Evolutionary conservation across 345 rosid genomes (phyloP), one percentile per base, ranked within the genome.

Genomic region (Moricandia moricandioides): DNA sequence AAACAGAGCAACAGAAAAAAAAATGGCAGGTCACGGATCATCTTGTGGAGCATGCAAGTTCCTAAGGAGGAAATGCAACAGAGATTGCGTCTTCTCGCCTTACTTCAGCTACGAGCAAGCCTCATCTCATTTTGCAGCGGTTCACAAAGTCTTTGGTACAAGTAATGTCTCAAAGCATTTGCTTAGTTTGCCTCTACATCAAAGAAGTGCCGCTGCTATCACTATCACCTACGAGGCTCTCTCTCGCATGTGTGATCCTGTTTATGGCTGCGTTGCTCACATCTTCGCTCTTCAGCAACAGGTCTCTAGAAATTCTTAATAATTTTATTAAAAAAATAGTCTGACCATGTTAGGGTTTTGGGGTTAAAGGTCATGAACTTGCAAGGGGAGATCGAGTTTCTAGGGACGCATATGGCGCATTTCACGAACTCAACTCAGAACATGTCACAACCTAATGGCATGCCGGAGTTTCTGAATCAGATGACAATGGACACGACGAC

Each of bases 1-100:
- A 67, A 34, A 47, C 71, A 58, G 12, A 75, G 30, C 27, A 14
- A 8, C 27, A 14, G 8, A 65, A 7, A n/a, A 10, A 58, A 13
- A 51, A 35, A 76, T 76, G 79, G 74, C 57, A 69, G 47, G 52
- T 52, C 79, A 62, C 5, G 84, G 89, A 30, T 78, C 86, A 55
- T 87, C 90, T 0, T 87, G 90, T 65, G 90, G 90, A 45, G 90
- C 90, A 29, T 87, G 90, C 85, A 87, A 87, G 77, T 87, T 87
- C 67, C 79, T 87, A 62, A 70, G 90, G 67, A 56, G 90, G 30
- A 87, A 85, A 39, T 87, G 90, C 66, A 84, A 80, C 24, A 34
- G 66, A 14, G 88, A 83, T n/a, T 87, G 90, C 40, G 72, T 85
- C 21, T 87, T 87, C 37, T 61, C 82, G 7, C 82, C 87, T 11